Base-by-base conservation (phyloP, 331 rosid genomes). In the Dryas integrifolia region DNA sequence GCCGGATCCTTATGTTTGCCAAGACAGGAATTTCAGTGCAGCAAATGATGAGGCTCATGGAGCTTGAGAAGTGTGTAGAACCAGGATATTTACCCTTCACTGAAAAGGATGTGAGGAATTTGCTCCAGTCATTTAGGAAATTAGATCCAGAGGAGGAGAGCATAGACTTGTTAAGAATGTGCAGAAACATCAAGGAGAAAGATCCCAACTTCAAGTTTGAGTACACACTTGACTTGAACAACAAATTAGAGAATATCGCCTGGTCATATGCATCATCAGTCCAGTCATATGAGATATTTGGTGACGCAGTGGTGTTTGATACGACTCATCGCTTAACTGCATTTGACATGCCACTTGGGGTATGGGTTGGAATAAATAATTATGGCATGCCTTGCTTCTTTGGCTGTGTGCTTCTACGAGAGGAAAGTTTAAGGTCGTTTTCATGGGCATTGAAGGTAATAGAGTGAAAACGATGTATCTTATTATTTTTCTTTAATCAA, bases 351-450 rank as follows among this genome's bases (percentile, higher is more conserved):
- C 97, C 96, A 0, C 85, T 93, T 5, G 98, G 97, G 76, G 85
- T 93, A 74, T 93, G 95, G 98, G 96, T 93, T 77, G 98, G 98
- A 74, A 81, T 93, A 73, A 93, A 93, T 76, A 93, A 93, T 80
- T 91, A 90, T 81, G 97, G 98, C 64, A 93, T 91, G 98, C 97
- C 98, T 72, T 93, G 98, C 88, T 87, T 93, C 85, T 93, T 93
- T 76, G 95, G 98, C 69, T 93, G 98, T 41, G 92, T 76, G 74
- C 96, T 93, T 73, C 80, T 93, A 35, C 88, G 90, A 62, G 98
- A 93, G 70, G 97, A 93, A 87, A 89, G 83, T 46, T 61, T 85
- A 73, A 86, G 88, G 82, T 93, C 97, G 3, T 86, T 82, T 86
- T 83, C 96, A 43, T 93, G 98, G 98, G 96, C 97, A 46, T 62